Evolutionary conservation across 352 stramenopile species (phyloP).

Genomic region (Pythium apleroticum): DNA sequence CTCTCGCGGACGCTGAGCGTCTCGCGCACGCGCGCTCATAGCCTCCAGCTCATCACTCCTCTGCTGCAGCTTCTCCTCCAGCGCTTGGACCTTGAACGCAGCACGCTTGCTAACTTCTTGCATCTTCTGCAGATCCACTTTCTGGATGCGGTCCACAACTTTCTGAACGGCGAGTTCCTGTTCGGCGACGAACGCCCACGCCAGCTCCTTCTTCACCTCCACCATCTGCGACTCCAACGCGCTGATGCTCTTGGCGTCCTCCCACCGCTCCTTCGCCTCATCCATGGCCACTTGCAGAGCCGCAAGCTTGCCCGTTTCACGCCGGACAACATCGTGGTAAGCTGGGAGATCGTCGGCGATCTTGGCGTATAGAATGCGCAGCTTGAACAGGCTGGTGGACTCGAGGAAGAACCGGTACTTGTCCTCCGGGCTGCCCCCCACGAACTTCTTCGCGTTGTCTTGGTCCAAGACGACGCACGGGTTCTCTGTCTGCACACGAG

Average conservation of each 20-base stretch:
- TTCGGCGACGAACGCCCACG: conserved; percentile 79
- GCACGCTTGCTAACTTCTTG: conserved; percentile 39
- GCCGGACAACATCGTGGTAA: conserved; percentile 59
- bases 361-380: conserved; percentile 85
- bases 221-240: conserved; percentile 70
- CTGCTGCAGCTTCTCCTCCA: conserved; percentile 62
- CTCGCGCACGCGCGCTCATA: conserved; percentile 36
- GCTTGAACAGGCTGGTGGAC: conserved; percentile 94
- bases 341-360: conserved; percentile 72
- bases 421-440: conserved; percentile 92
- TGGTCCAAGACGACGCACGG: conserved; percentile 96
- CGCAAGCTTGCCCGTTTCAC: conserved; percentile 60
- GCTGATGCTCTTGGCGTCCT: conserved; percentile 77
- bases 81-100: conserved; percentile 34
- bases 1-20: conserved; percentile 34
- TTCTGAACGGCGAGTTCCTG: conserved; percentile 54
- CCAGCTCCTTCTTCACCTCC: conserved; percentile 72
- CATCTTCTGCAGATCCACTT: conserved; percentile 40
- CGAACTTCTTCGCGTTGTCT: conserved; percentile 97
- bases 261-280: conserved; percentile 62
- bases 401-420: conserved; percentile 99
- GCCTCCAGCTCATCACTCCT: conserved; percentile 70
- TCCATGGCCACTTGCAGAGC: conserved; percentile 60
- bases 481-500: conserved; percentile 91
- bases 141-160: conserved; percentile 47